These are phyloP conservation scores for Boehmeria nivea DNA, from an alignment of 306 rosid species.

Conservation along the genomic window DNA sequence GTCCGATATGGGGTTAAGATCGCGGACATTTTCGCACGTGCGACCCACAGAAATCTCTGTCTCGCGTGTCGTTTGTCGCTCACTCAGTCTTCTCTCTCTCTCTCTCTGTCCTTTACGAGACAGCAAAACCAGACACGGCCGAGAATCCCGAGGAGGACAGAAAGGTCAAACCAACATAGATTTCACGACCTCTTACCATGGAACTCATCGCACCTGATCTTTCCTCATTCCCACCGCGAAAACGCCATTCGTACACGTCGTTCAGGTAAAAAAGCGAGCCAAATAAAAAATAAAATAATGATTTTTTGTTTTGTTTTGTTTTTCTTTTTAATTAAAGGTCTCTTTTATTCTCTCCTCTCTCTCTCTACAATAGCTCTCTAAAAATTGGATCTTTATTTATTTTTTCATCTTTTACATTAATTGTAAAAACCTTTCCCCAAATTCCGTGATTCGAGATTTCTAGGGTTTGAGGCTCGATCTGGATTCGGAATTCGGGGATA, in stretches of 20 bases:
- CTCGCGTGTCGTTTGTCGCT: too few species aligned
- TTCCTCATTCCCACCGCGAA: not conserved
- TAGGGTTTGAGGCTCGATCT: conserved; percentile 55
- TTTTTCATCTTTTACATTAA: not conserved
- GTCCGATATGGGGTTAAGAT: not conserved
- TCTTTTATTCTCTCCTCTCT: too few species aligned
- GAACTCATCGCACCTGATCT: not conserved
- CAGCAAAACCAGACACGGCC: too few species aligned
- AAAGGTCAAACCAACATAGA: too few species aligned
- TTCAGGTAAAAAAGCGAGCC: conserved; percentile 7
- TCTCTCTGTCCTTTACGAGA: too few species aligned
- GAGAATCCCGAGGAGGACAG: too few species aligned
- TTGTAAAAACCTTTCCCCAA: conserved; percentile 20
- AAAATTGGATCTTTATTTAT: not conserved
- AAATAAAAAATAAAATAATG: not conserved
- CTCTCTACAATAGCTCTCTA: not conserved
- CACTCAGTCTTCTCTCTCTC: too few species aligned
- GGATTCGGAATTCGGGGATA: conserved; percentile 10
- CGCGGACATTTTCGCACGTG: conserved; percentile 3
- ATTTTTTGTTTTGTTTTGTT: not conserved
- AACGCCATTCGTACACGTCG: conserved; percentile 14
- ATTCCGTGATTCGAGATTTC: conserved; percentile 34
- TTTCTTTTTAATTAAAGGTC: not conserved
- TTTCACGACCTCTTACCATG: not conserved
- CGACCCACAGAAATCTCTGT: too few species aligned